Percentiles rank a stretch among this genome's conserved stretches.
Conservation (phyloP, 129 eudicot genomes). For the Tagetes erecta region DNA sequence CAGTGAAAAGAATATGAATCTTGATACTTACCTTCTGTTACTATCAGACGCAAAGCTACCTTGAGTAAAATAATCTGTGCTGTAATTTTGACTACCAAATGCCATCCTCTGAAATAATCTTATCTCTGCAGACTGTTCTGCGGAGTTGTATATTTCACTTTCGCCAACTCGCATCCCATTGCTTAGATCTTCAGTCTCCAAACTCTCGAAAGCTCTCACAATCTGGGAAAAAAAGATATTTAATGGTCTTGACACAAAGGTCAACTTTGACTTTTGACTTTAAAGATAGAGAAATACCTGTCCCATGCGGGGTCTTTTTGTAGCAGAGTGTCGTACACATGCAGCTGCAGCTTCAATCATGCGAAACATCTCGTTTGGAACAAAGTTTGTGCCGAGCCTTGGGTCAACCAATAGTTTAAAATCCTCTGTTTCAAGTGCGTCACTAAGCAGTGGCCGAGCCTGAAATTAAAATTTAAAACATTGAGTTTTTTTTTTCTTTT, state of each 20-base stretch:
- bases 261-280: slow-evolving; percentile 14
- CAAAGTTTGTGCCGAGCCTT: slow-evolving; percentile 57
- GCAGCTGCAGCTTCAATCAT: slow-evolving; percentile 93
- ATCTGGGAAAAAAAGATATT: slow-evolving; percentile 42
- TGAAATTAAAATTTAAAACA: slow-evolving; percentile 19
- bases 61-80: slow-evolving; percentile 64
- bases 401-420: slow-evolving; percentile 70
- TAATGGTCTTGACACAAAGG: not conserved
- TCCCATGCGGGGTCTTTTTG: slow-evolving; percentile 86
- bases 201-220: slow-evolving; percentile 68
- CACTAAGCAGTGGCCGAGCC: slow-evolving; percentile 89
- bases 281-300: slow-evolving; percentile 50
- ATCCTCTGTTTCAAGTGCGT: slow-evolving; percentile 62
- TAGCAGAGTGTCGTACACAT: slow-evolving; percentile 78
- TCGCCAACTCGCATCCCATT: slow-evolving; percentile 92
- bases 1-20: slow-evolving; percentile 19
- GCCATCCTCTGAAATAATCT: slow-evolving; percentile 84
- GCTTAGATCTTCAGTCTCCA: slow-evolving; percentile 54
- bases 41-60: slow-evolving; percentile 32
- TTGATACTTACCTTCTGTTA: slow-evolving; percentile 26
- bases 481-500: no score
- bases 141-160: slow-evolving; percentile 61
- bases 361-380: slow-evolving; percentile 62
- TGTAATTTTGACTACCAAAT: slow-evolving; percentile 68
- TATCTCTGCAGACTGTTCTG: slow-evolving; percentile 74